Evolutionary conservation across 129 eudicot species (phyloP).

Genomic region (Lactuca saligna): DNA sequence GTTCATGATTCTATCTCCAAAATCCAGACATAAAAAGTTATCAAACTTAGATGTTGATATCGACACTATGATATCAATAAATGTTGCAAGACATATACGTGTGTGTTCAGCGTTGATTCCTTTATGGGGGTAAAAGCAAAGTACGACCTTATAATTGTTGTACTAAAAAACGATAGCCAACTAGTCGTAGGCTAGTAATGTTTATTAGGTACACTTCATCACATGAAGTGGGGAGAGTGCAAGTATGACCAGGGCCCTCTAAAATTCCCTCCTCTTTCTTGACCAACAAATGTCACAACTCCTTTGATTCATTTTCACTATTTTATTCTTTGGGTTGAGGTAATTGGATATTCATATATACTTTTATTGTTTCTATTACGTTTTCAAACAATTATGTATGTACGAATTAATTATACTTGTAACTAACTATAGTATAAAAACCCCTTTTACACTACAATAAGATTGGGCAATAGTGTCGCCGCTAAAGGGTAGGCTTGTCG

Average conservation of each 20-base stretch:
- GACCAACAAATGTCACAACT: conserved; percentile 4
- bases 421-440: no score
- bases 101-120: conserved; percentile 13
- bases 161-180: conserved; percentile 19
- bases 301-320: conserved; percentile 3
- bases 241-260: conserved; percentile 27
- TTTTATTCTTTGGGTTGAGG: not conserved
- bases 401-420: no score
- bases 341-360: not conserved
- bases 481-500: no score
- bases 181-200: conserved; percentile 20
- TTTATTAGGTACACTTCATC: conserved; percentile 29
- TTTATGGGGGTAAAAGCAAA: conserved; percentile 27
- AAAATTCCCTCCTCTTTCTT: not conserved
- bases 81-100: conserved; percentile 25
- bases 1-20: conserved; percentile 18
- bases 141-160: conserved; percentile 10
- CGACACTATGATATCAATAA: conserved; percentile 15
- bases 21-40: conserved; percentile 33
- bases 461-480: no score
- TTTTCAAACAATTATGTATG: not conserved
- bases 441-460: no score
- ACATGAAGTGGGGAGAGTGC: conserved; percentile 41
- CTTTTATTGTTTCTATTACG: not conserved
- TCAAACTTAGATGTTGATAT: conserved; percentile 22